Base-by-base conservation (phyloP, 805 yeast genomes). In the Kuraishia ogatae region DNA sequence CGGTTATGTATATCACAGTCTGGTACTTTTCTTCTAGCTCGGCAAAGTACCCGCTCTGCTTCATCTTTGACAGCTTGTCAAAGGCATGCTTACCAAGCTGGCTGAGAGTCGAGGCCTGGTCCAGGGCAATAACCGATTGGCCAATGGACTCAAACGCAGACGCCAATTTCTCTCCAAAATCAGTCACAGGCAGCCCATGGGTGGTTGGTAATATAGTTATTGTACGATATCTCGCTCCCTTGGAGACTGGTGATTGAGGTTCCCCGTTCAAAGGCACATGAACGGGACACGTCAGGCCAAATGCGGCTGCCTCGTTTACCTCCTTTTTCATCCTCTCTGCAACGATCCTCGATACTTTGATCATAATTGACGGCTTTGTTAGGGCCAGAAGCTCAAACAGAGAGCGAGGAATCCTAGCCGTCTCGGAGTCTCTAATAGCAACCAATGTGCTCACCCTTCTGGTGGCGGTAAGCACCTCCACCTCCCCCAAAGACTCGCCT, bases 401-500 rank as follows among this genome's bases (percentile, higher is more conserved):
- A 0, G 91, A 81, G 71, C 97, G 80, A 17, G 99, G 98, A 54
- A 93, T 88, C 65, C 97, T 78, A 0, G 97, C 97, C 28, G 93
- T 76, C 68, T 94, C 99, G 0, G 97, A 87, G 61, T 93, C 98
- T 64, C 99, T 76, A 0, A 93, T 88, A 0, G 98, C 96, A 47
- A 89, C 82, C 59, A 87, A 78, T 0, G 92, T 83, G 51, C 77
- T 77, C 2, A 82, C 78, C 65, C 96, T 79, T 55, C 83, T 78
- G 11, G 86, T 79, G 13, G 90, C 90, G 0, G 96, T 90, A 58
- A 93, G 75, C 2, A 93, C 97, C 67, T 93, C 99, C 8, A 94
- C 86, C 69, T 93, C 98, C 2, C 98, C 99, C 57, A 94, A 80
- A 48, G 96, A 87, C 62, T 90, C 96, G 6, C 97, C 97, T 67